These are phyloP conservation scores for Spergularia azorica DNA, from an alignment of 179 eudicot species.

Conservation along the genomic window DNA sequence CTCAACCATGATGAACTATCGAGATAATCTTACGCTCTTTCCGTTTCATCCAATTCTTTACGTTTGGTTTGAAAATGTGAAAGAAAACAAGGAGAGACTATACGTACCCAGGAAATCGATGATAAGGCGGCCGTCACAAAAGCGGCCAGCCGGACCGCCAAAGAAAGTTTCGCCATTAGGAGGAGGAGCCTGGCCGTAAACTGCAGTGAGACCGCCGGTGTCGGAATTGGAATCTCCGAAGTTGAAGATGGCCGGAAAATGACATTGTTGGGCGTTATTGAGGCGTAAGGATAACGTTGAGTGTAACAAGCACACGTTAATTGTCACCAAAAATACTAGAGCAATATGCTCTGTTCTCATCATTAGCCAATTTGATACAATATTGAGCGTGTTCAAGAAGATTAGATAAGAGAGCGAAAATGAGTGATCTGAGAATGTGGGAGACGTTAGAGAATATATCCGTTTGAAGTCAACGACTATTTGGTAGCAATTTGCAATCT, in stretches of 20 bases:
- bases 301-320: background rate
- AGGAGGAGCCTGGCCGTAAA: conserved; percentile 29
- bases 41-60: too few species aligned
- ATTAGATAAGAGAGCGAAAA: background rate
- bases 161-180: conserved; percentile 63
- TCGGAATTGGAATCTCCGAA: conserved; percentile 81
- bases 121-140: conserved; percentile 52
- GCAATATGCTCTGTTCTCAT: background rate
- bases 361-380: background rate
- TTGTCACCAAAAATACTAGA: background rate
- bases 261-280: conserved; percentile 4
- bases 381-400: background rate
- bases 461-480: too few species aligned
- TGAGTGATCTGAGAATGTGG: background rate
- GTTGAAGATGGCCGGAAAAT: conserved; percentile 59
- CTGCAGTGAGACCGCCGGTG: conserved; percentile 57
- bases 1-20: too few species aligned
- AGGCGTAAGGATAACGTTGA: background rate
- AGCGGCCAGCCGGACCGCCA: conserved; percentile 48
- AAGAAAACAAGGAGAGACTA: background rate
- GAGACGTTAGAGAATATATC: background rate
- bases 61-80: too few species aligned
- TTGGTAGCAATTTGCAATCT: too few species aligned
- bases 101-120: conserved; percentile 52
- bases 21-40: too few species aligned